Evolutionary conservation across 2,329 filamentous ascomycete species (phyloP).

Genomic region (Colletotrichum brevisporum): DNA sequence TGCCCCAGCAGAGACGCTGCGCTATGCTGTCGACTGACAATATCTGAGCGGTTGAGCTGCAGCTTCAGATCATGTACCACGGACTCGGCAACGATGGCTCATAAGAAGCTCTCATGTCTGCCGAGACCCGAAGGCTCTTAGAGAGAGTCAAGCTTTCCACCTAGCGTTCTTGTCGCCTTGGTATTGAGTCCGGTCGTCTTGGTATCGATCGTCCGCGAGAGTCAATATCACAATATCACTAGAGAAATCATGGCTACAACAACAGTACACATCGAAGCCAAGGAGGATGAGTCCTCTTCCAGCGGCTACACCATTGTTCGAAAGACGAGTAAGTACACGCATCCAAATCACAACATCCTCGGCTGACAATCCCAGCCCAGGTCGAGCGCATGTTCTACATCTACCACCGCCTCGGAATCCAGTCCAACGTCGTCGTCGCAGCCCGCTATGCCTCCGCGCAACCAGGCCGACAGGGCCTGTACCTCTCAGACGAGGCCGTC

Average conservation of each 20-base stretch:
- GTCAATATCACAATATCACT: background rate
- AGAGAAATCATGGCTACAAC: conserved; percentile 4
- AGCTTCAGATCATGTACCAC: background rate
- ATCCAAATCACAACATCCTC: too few species aligned
- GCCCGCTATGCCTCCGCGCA: conserved; percentile 40
- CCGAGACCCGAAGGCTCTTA: too few species aligned
- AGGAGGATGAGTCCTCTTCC: background rate
- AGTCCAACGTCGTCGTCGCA: conserved; percentile 44
- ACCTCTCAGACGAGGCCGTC: conserved; percentile 33
- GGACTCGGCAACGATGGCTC: background rate
- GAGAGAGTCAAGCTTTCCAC: background rate
- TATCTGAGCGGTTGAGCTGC: background rate
- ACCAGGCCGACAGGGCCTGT: background rate
- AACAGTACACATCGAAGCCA: background rate
- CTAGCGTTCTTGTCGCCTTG: background rate
- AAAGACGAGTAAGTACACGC: conserved; percentile 13
- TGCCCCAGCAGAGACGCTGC: background rate
- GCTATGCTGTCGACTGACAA: background rate
- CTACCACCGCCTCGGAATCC: conserved; percentile 43
- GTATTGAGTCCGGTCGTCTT: too few species aligned
- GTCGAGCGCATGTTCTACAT: conserved; percentile 42
- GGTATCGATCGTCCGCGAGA: too few species aligned
- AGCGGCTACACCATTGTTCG: conserved; percentile 12
- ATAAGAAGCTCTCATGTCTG: background rate
- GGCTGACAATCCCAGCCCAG: conserved; percentile 7